These are phyloP conservation scores for Pseudonitzschia multiseries DNA, from an alignment of 108 stramenopile species.

Conservation along the genomic window DNA sequence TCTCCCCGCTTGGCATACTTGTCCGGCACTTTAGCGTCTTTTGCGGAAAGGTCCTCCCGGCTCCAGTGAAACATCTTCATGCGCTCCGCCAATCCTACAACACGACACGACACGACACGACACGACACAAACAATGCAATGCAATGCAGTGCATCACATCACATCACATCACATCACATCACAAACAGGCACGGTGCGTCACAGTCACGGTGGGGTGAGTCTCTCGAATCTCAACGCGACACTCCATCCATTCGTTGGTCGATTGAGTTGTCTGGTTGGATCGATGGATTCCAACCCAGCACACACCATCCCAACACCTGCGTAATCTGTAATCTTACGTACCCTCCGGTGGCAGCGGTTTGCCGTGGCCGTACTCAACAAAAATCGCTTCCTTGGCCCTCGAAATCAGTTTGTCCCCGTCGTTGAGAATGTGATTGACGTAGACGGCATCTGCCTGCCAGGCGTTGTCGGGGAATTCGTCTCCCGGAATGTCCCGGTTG, in stretches of 20 bases:
- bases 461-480: slow-evolving; percentile 69
- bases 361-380: slow-evolving; percentile 68
- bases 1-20: slow-evolving; percentile 31
- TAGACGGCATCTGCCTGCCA: slow-evolving; percentile 89
- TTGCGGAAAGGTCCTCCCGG: slow-evolving; percentile 47
- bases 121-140: too few relatives aligned
- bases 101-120: neutral
- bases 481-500: slow-evolving; percentile 65
- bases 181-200: too few relatives aligned
- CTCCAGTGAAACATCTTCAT: slow-evolving; percentile 62
- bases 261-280: too few relatives aligned
- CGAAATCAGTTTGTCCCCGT: slow-evolving; percentile 59
- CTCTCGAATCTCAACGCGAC: too few relatives aligned
- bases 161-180: too few relatives aligned
- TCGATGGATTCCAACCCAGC: too few relatives aligned
- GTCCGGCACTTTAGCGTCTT: slow-evolving; percentile 27
- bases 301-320: too few relatives aligned
- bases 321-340: neutral
- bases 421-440: slow-evolving; percentile 82
- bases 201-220: too few relatives aligned
- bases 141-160: too few relatives aligned
- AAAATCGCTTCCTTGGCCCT: slow-evolving; percentile 76
- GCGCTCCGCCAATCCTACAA: slow-evolving; percentile 32
- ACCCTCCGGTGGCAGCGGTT: slow-evolving; percentile 49
- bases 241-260: too few relatives aligned